phyloP scores from a whole-genome alignment of 768 basidiomycete species.

The Tricholoma hemisulphureum region DNA sequence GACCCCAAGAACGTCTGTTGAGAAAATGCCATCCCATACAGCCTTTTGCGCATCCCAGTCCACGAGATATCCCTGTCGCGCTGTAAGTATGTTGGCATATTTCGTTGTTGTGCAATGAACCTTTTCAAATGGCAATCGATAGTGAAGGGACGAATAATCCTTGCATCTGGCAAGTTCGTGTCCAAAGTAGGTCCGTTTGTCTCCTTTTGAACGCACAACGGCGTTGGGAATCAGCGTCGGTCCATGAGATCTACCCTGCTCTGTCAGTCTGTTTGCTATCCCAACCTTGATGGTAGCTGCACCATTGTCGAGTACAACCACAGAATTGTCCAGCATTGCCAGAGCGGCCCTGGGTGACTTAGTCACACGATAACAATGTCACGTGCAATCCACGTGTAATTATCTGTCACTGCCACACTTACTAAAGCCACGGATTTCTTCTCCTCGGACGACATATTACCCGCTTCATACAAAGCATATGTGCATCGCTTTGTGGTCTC shows the following conservation, averaged over 20 bases:
- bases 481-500: conserved; percentile 79
- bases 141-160: conserved; percentile 80
- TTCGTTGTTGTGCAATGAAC: conserved; percentile 38
- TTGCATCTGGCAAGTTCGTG: conserved; percentile 77
- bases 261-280: conserved; percentile 33
- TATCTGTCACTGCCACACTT: not conserved
- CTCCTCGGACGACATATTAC: not conserved
- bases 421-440: conserved; percentile 30
- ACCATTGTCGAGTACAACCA: conserved; percentile 86
- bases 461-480: conserved; percentile 34
- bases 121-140: conserved; percentile 86
- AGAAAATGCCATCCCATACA: conserved; percentile 90
- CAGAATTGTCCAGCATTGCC: conserved; percentile 19
- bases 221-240: conserved; percentile 75
- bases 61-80: conserved; percentile 76
- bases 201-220: conserved; percentile 80
- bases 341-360: not conserved
- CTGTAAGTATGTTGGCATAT: conserved; percentile 20
- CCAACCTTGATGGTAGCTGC: conserved; percentile 81
- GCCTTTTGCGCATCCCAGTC: conserved; percentile 97
- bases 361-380: not conserved
- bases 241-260: conserved; percentile 13
- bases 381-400: not conserved
- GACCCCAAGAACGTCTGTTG: conserved; percentile 66
- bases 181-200: conserved; percentile 79